Percentiles rank a stretch among this genome's conserved stretches.
Conservation (phyloP, 169 alveolate species). For the Fabrea salina region DNA sequence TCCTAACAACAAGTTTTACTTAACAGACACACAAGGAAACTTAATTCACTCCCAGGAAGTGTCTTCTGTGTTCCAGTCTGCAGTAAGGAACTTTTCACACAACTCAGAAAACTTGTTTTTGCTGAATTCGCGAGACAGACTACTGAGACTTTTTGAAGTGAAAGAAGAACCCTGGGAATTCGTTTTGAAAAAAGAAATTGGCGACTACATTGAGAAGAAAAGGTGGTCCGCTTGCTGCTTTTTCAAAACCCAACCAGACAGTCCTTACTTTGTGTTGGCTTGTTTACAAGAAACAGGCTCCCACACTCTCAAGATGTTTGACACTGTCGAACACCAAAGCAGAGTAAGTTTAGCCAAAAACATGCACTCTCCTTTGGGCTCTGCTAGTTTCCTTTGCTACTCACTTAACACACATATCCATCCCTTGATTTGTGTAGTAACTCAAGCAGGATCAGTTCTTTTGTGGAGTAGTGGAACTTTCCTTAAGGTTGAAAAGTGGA, state of each 20-base stretch:
- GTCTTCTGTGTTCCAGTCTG: background rate
- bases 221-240: conserved; percentile 14
- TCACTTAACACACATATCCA: background rate
- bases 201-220: conserved; percentile 8
- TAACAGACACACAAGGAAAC: background rate
- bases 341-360: conserved; percentile 17
- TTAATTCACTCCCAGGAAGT: background rate
- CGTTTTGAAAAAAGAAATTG: background rate
- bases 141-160: background rate
- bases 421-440: conserved; percentile 10
- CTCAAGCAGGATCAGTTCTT: conserved; percentile 11
- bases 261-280: background rate
- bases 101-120: background rate
- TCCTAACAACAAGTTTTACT: background rate
- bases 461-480: conserved; percentile 12
- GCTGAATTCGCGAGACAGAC: background rate
- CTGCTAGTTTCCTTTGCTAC: background rate
- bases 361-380: conserved; percentile 29
- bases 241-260: background rate
- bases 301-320: conserved; percentile 19
- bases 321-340: background rate
- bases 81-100: background rate
- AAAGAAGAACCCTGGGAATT: conserved; percentile 5
- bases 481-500: background rate
- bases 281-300: conserved; percentile 16